phyloP scores from a whole-genome alignment of 306 rosid species.

The Carpinus fangiana region DNA sequence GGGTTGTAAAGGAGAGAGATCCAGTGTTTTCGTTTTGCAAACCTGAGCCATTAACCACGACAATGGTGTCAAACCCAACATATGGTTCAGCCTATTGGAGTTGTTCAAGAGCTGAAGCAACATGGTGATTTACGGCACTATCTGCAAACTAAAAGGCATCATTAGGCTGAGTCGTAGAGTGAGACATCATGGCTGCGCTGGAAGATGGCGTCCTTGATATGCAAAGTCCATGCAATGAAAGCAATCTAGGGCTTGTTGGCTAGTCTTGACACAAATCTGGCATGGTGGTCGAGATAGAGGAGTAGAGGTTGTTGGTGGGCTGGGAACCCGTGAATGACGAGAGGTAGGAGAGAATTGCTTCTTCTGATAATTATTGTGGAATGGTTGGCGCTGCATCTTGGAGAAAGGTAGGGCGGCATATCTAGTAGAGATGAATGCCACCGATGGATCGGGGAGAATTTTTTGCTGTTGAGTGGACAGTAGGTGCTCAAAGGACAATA shows the following conservation, averaged over 20 bases:
- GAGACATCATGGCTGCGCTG: not conserved
- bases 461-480: too few species aligned
- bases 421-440: too few species aligned
- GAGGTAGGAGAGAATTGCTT: too few species aligned
- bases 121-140: not conserved
- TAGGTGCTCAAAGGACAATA: too few species aligned
- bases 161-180: not conserved
- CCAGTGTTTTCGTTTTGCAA: not conserved
- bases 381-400: too few species aligned
- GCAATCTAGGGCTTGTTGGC: not conserved
- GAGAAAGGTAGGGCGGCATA: too few species aligned
- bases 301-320: not conserved
- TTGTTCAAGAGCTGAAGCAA: too few species aligned
- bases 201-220: not conserved
- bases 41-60: not conserved
- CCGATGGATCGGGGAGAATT: too few species aligned
- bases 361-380: too few species aligned
- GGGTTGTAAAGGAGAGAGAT: not conserved
- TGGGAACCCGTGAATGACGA: not conserved
- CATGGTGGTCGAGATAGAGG: not conserved
- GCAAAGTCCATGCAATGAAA: not conserved
- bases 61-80: not conserved
- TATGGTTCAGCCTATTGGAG: too few species aligned
- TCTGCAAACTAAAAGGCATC: not conserved
- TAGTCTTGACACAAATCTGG: not conserved